These are phyloP conservation scores for Hypoxylon sp. DNA, from an alignment of 2,329 filamentous ascomycete genomes.

Conservation along the genomic window DNA sequence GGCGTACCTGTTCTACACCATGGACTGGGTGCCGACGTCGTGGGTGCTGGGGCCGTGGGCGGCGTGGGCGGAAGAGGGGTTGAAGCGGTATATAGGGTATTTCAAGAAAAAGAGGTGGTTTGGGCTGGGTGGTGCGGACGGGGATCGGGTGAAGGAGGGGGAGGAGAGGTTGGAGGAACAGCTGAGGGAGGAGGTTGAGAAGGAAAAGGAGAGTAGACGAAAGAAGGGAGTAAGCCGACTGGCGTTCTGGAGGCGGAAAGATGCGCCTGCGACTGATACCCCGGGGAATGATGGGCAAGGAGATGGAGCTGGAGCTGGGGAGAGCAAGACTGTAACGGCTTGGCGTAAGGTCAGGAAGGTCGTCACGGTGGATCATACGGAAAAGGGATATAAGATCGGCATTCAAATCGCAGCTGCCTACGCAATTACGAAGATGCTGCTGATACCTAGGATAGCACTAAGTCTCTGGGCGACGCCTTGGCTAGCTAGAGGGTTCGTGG, in stretches of 20 bases:
- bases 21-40: constrained; percentile 76
- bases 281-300: constrained; percentile 58
- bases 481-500: constrained; percentile 81
- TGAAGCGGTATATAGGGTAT: constrained; percentile 82
- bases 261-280: constrained; percentile 55
- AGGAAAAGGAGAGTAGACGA: constrained; percentile 52
- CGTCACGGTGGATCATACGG: constrained; percentile 51
- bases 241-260: constrained; percentile 51
- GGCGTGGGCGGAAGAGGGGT: constrained; percentile 70
- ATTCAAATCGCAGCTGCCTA: constrained; percentile 88
- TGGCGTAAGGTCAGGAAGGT: constrained; percentile 48
- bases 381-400: constrained; percentile 66
- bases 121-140: constrained; percentile 63
- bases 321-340: constrained; percentile 40
- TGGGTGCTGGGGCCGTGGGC: constrained; percentile 68
- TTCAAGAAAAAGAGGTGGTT: constrained; percentile 88
- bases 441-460: constrained; percentile 81
- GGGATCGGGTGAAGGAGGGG: constrained; percentile 42
- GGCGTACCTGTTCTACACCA: constrained; percentile 84
- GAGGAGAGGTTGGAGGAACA: constrained; percentile 43
- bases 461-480: constrained; percentile 94
- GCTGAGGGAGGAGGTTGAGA: constrained; percentile 49
- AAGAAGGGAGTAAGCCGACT: constrained; percentile 52
- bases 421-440: constrained; percentile 86
- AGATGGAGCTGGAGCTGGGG: constrained; percentile 50